Evolutionary conservation across 345 rosid species (phyloP).

Genomic region (Acer negundo): DNA sequence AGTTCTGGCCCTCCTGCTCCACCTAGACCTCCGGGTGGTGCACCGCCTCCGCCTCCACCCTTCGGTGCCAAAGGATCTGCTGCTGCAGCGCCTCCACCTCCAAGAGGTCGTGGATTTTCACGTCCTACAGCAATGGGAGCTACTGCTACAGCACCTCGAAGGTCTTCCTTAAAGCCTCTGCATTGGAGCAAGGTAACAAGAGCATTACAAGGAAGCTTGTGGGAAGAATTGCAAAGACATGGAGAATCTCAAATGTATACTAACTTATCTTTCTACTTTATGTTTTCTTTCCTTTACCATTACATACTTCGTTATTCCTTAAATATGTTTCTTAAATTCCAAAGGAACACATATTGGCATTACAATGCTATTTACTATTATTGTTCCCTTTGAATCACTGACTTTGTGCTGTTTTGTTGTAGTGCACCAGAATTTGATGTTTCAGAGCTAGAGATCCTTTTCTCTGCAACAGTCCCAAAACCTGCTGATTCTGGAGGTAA

Average conservation of each 20-base stretch:
- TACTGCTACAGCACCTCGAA: slow-evolving; percentile 49
- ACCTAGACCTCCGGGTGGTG: slow-evolving; percentile 68
- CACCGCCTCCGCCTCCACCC: slow-evolving; percentile 80
- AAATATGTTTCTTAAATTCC: slow-evolving; percentile 14
- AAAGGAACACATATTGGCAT: neutral
- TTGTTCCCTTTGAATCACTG: slow-evolving; percentile 17
- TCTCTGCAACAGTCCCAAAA: slow-evolving; percentile 81
- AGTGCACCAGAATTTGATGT: slow-evolving; percentile 94
- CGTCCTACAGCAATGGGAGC: slow-evolving; percentile 34
- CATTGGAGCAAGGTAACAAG: slow-evolving; percentile 99
- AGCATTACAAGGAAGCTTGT: slow-evolving; percentile 96
- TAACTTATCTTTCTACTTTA: slow-evolving; percentile 28
- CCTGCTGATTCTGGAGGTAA: slow-evolving; percentile 56
- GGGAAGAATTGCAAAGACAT: slow-evolving; percentile 94
- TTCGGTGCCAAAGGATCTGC: slow-evolving; percentile 55
- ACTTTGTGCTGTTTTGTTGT: slow-evolving; percentile 22
- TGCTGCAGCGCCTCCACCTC: slow-evolving; percentile 74
- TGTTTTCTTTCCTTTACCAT: slow-evolving; percentile 5
- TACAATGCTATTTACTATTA: slow-evolving; percentile 10
- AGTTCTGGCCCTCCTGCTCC: slow-evolving; percentile 63
- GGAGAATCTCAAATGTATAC: slow-evolving; percentile 83
- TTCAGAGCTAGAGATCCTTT: slow-evolving; percentile 88
- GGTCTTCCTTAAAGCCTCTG: slow-evolving; percentile 91
- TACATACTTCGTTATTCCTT: neutral
- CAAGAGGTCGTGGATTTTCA: slow-evolving; percentile 78